Evolutionary conservation across 2,329 filamentous ascomycete genomes (phyloP), one percentile per base, ranked within the genome.

Genomic region (Madurella mycetomatis): DNA sequence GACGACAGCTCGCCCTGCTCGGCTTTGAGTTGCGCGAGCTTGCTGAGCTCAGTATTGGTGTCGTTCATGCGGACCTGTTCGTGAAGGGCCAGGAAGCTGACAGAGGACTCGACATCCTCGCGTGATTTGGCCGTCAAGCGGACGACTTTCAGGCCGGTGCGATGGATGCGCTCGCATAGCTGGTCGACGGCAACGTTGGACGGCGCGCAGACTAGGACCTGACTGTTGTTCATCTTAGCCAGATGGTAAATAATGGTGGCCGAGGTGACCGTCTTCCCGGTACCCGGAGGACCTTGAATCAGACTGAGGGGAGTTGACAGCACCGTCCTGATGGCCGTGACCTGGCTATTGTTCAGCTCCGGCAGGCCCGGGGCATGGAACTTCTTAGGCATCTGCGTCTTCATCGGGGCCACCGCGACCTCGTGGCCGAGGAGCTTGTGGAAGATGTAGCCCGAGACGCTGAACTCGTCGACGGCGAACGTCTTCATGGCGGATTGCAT

Each of bases 401-500:
- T 97, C 86, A 96, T 94, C 5, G 92, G 91, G 49, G 91, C 92
- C 40, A 92, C 85, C 30, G 91, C 90, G 55, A 97, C 94, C 69
- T 97, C 92, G 66, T 97, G 91, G 51, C 94, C 94, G 32, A 99
- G 83, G 18, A 99, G 81, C 62, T 94, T 94, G 70, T 99, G 94
- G 76, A 97, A 99, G 61, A 99, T 96, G 73, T 96, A 99, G 39
- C 94, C 94, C 18, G 94, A 97, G 42, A 99, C 92, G 67, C 92
- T 96, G 87, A 95, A 89, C 72, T 99, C 94, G 64, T 99, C 92
- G 43, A 97, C 85, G 5, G 94, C 94, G 69, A 99, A 99, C 0
- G 90, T 97, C 79, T 96, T 97, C 92, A 99, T 97, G 51, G 94
- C 95, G 62, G 92, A 84, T 71, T 99, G 94, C 94, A 99, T 99